phyloP scores from a whole-genome alignment of 345 rosid species.

The Garcia nutans region DNA sequence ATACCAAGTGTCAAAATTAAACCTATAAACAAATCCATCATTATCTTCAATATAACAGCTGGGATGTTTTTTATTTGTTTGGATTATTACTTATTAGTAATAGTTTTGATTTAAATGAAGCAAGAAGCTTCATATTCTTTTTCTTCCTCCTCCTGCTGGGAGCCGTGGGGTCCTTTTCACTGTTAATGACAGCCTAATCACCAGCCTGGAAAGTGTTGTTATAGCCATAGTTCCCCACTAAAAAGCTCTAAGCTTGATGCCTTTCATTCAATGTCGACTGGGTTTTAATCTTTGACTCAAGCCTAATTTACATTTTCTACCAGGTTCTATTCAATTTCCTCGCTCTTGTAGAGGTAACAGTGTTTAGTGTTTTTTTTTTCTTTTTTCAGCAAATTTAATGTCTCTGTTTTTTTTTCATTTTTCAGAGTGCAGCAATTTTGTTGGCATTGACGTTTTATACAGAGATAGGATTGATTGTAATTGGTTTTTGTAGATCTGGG shows the following conservation, averaged over 20 bases:
- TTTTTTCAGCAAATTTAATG: slow-evolving; percentile 18
- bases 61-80: slow-evolving; percentile 13
- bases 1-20: slow-evolving; percentile 8
- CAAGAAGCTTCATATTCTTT: slow-evolving; percentile 16
- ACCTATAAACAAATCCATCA: slow-evolving; percentile 17
- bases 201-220: slow-evolving; percentile 89
- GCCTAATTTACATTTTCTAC: slow-evolving; percentile 7
- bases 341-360: slow-evolving; percentile 36
- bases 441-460: neutral
- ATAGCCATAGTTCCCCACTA: slow-evolving; percentile 32
- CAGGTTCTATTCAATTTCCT: slow-evolving; percentile 15
- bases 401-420: slow-evolving; percentile 14
- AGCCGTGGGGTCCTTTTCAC: slow-evolving; percentile 36
- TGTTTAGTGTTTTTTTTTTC: no score
- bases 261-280: slow-evolving; percentile 28
- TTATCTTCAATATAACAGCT: slow-evolving; percentile 7
- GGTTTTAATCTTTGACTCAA: slow-evolving; percentile 27
- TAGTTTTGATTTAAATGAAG: neutral
- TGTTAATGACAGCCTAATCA: slow-evolving; percentile 67
- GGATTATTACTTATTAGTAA: slow-evolving; percentile 3
- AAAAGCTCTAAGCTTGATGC: slow-evolving; percentile 26
- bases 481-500: slow-evolving; percentile 38
- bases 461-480: slow-evolving; percentile 1
- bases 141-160: neutral
- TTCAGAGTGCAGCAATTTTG: neutral